Conservation (phyloP, 305 asterid species). For the Solanum hybrid region DNA sequence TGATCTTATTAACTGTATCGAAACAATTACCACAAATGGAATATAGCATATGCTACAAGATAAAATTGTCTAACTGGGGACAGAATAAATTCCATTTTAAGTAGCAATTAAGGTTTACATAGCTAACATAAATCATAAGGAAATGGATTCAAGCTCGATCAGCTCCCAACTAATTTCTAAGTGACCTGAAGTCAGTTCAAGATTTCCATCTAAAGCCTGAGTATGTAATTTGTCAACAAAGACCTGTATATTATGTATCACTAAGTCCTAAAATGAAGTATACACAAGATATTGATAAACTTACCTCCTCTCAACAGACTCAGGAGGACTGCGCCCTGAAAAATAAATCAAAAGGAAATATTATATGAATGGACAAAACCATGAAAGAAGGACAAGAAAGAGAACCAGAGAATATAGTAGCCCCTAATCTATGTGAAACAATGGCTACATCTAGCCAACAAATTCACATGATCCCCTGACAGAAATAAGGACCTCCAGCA, state of each 20-base stretch:
- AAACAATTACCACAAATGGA: neutral
- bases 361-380: neutral
- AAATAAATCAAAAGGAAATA: slow-evolving; percentile 14
- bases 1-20: neutral
- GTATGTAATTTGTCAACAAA: neutral
- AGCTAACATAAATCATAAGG: neutral
- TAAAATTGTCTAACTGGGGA: neutral
- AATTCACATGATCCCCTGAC: neutral
- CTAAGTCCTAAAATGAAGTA: neutral
- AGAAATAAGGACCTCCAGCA: neutral
- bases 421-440: neutral
- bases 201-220: neutral
- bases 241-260: neutral
- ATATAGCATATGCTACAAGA: neutral
- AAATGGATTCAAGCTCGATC: neutral
- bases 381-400: slow-evolving; percentile 4
- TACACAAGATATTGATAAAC: slow-evolving; percentile 4
- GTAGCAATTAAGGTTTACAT: neutral
- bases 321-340: slow-evolving; percentile 57
- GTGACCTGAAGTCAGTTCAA: neutral
- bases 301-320: slow-evolving; percentile 49
- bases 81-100: neutral
- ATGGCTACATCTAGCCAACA: neutral
- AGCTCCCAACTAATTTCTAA: neutral
- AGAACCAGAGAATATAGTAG: neutral